Evolutionary conservation across 352 stramenopile species (phyloP).

Genomic region (Pythium monospermum): DNA sequence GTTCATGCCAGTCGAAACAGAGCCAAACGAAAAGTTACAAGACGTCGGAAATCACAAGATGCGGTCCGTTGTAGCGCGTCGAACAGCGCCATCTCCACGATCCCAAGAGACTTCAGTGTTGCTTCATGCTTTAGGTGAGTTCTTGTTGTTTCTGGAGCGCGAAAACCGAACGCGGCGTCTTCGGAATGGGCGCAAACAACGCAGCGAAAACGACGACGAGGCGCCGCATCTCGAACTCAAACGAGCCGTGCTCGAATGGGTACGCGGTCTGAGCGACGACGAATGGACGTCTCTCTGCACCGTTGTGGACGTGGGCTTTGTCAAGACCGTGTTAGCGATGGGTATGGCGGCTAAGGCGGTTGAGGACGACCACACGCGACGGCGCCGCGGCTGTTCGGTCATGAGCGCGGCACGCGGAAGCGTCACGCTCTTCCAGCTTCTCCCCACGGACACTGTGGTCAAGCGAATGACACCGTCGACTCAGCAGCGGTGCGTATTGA

Average conservation of each 20-base stretch:
- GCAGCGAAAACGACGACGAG: slow-evolving; percentile 5
- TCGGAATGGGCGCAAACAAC: neutral
- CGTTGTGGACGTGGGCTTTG: slow-evolving; percentile 61
- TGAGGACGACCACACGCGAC: slow-evolving; percentile 8
- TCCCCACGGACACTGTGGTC: no score
- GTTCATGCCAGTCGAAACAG: neutral
- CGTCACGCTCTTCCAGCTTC: neutral
- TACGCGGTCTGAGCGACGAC: slow-evolving; percentile 28
- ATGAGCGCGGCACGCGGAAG: neutral
- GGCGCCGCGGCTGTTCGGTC: slow-evolving; percentile 1
- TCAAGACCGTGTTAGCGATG: slow-evolving; percentile 80
- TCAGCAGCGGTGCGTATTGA: no score
- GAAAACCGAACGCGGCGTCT: slow-evolving; percentile 12
- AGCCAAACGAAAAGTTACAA: neutral
- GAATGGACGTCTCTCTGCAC: slow-evolving; percentile 61
- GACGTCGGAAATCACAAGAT: neutral
- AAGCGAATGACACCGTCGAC: neutral
- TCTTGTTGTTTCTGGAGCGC: slow-evolving; percentile 35
- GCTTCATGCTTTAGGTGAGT: slow-evolving; percentile 49
- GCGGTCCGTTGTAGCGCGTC: no score
- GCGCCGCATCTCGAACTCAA: slow-evolving; percentile 24
- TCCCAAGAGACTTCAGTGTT: slow-evolving; percentile 12
- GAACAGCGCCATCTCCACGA: neutral
- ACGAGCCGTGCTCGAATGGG: slow-evolving; percentile 41
- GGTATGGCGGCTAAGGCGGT: slow-evolving; percentile 23